phyloP scores from a whole-genome alignment of 1,139 yeast genomes.

The Eremothecium sinecaudum region DNA sequence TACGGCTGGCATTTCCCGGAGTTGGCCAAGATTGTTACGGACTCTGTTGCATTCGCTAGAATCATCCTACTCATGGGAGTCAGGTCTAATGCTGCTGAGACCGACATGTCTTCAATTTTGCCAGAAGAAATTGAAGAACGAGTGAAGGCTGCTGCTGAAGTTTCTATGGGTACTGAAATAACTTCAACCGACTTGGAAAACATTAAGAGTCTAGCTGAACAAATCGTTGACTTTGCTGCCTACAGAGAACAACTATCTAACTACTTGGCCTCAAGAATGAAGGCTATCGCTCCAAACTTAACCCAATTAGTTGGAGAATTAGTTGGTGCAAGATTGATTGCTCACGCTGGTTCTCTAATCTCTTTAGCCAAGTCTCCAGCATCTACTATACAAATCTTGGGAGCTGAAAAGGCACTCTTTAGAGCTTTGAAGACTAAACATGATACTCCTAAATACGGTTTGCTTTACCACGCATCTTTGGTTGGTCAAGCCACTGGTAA shows the following conservation, averaged over 20 bases:
- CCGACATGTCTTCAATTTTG: constrained; percentile 81
- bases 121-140: constrained; percentile 87
- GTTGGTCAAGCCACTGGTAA: constrained; percentile 97
- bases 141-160: constrained; percentile 88
- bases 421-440: constrained; percentile 98
- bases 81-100: constrained; percentile 81
- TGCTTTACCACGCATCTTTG: constrained; percentile 91
- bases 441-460: constrained; percentile 97
- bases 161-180: constrained; percentile 97
- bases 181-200: constrained; percentile 80
- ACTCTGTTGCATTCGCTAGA: constrained; percentile 90
- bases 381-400: constrained; percentile 92
- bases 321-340: constrained; percentile 95
- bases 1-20: constrained; percentile 99
- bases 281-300: constrained; percentile 95
- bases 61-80: constrained; percentile 90
- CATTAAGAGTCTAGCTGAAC: constrained; percentile 83
- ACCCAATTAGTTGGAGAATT: constrained; percentile 94
- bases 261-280: constrained; percentile 89
- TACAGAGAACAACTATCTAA: constrained; percentile 89
- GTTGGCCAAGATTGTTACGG: constrained; percentile 91
- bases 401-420: constrained; percentile 98
- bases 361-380: constrained; percentile 97
- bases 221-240: constrained; percentile 88
- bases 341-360: constrained; percentile 93